Base-by-base conservation (phyloP, 257 asterid genomes). In the Cruciata laevipes region DNA sequence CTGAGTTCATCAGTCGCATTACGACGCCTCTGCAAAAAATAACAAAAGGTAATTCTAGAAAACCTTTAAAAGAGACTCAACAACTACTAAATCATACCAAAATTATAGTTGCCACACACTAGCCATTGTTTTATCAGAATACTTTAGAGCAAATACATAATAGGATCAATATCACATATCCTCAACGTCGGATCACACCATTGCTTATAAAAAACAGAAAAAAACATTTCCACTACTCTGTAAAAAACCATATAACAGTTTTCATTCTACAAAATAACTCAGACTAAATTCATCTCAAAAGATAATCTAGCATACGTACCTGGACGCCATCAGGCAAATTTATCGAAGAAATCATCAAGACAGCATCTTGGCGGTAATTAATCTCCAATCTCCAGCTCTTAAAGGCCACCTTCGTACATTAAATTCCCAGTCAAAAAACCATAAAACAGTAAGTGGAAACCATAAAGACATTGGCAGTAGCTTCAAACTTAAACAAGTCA, bases 341-440 rank as follows among this genome's bases (percentile, higher is more conserved):
- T 96, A 93, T 88, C 0, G 96, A 90, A 52, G 99, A 93, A 82
- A 90, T 92, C 99, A 90, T 90, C 76, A 93, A 82, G 20, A 90
- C 95, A 0, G 99, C 99, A 75, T 85, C 95, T 82, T 86, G 97
- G 79, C 85, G 85, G 73, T 83, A 88, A 79, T 93, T 90, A 74
- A 93, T 84, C 82, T 90, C 97, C 85, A 90, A 71, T 78, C 84
- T 90, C 99, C 97, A 90, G 56, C 99, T 89, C 84, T 93, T 93
- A 10, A 92, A 92, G 51, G 95, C 95, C 79, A 90, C 95, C 99
- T 93, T 59, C 44, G 30, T 20, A 72, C 58, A 67, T 37, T 17
- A 47, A 30, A 68, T 5, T 57, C 61, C 42, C 64, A 69, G 25
- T 58, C 33, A 69, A 9, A 12, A 49, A 66, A 16, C n/a, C n/a